Conservation (phyloP, 805 yeast species). For the Zygotorulaspora danielsina region DNA sequence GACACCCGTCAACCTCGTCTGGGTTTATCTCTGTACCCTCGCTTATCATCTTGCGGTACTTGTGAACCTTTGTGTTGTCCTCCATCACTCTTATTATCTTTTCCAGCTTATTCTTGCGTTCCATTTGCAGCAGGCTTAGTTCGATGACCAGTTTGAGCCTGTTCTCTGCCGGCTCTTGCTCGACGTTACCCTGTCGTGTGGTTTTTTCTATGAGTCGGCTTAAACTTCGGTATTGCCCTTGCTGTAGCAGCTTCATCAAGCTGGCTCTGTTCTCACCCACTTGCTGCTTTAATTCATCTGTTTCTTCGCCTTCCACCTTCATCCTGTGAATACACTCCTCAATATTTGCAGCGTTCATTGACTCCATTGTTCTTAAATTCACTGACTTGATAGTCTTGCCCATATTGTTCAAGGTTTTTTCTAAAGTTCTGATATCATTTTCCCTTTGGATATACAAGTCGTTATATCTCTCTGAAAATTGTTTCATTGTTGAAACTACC, state of each 20-base stretch:
- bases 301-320: slow-evolving; percentile 15
- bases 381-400: slow-evolving; percentile 22
- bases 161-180: slow-evolving; percentile 17
- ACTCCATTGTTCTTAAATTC: slow-evolving; percentile 28
- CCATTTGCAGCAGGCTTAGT: slow-evolving; percentile 43
- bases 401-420: slow-evolving; percentile 25
- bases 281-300: slow-evolving; percentile 13
- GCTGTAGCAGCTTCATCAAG: slow-evolving; percentile 28
- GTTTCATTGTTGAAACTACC: slow-evolving; percentile 31
- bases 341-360: slow-evolving; percentile 61
- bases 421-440: slow-evolving; percentile 37
- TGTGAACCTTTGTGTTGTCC: slow-evolving; percentile 54
- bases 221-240: slow-evolving; percentile 26
- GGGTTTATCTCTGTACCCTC: slow-evolving; percentile 64
- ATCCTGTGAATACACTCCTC: slow-evolving; percentile 77
- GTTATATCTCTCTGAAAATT: slow-evolving; percentile 52
- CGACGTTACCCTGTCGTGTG: slow-evolving; percentile 11
- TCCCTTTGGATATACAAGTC: slow-evolving; percentile 45
- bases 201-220: slow-evolving; percentile 5
- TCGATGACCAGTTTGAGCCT: slow-evolving; percentile 25
- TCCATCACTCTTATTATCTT: slow-evolving; percentile 35
- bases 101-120: slow-evolving; percentile 37
- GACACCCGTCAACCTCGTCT: slow-evolving; percentile 61
- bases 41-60: slow-evolving; percentile 64
- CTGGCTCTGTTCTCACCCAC: slow-evolving; percentile 21